phyloP scores from a whole-genome alignment of 805 yeast genomes.

The Lipomyces sp. region DNA sequence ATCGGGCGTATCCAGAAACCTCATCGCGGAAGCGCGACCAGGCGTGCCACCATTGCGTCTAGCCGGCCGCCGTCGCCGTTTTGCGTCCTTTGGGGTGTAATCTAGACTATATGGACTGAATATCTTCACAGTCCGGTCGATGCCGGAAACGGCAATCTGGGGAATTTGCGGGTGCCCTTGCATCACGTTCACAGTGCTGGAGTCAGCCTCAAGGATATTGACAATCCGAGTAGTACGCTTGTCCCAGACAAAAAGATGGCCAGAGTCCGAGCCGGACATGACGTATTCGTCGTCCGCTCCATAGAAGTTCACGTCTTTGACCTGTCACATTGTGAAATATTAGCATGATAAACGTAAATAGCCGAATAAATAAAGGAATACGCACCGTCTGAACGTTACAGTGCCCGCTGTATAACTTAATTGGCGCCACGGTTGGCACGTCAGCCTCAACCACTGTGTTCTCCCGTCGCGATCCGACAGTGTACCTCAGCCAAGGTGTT shows the following conservation, averaged over 20 bases:
- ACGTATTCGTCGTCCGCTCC: conserved; percentile 28
- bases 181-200: conserved; percentile 24
- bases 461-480: not conserved
- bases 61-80: not conserved
- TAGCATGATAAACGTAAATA: not conserved
- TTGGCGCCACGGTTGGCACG: conserved; percentile 15
- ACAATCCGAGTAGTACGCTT: conserved; percentile 14
- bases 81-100: conserved; percentile 4
- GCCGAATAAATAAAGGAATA: not conserved
- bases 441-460: conserved; percentile 1
- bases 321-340: not conserved
- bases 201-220: conserved; percentile 23
- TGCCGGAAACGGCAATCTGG: conserved; percentile 29
- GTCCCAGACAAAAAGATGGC: conserved; percentile 28
- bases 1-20: too few species aligned
- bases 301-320: conserved; percentile 27
- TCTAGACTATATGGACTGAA: conserved; percentile 23
- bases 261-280: conserved; percentile 30
- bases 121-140: conserved; percentile 27
- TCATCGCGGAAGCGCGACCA: not conserved
- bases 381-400: conserved; percentile 25
- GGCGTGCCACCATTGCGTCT: not conserved
- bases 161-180: conserved; percentile 28
- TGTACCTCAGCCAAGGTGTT: conserved; percentile 8
- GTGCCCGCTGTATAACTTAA: conserved; percentile 13